Evolutionary conservation across 306 rosid species (phyloP), one percentile per base, ranked within the genome.

Genomic region (Sicyos baderoa): DNA sequence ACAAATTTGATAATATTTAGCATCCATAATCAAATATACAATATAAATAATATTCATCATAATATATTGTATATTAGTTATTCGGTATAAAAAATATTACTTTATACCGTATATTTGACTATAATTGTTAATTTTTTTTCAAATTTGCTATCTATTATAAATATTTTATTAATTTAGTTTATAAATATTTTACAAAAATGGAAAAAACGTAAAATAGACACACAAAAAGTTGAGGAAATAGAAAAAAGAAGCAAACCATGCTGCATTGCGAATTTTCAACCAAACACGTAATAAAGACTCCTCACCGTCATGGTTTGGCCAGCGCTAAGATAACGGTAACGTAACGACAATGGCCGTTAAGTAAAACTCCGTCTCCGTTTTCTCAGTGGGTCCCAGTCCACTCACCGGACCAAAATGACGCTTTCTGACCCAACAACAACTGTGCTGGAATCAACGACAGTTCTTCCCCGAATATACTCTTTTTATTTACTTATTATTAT

Each of bases 231-330:
- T 37, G 9, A 37, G 9, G 44, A 37, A 37, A 37, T 0, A 32
- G 37, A 37, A 37, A 0, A 37, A 37, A 37, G 44, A 32, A 32
- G 37, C 37, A 32, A 59, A 35, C 8, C 6, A 40, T 18, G 51
- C 51, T 63, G 70, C 70, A 12, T 63, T 40, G 12, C 6, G 17
- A 44, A 44, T 19, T 65, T 45, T 23, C 54, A 19, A 65, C 71
- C 71, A 65, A 65, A 65, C 71, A 65, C 71, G 71, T 45, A 45
- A 65, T 65, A 65, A 65, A 74, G 73, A 54, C 64, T 47, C 19
- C 74, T 45, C 72, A 44, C 79, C 79, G 68, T 76, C 69, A 72
- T 9, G 16, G 52, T 29, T 60, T 3, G 15, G 67, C 25, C 3
- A 32, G n/a, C 22, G 47, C 14, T 16, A 16, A 15, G 44, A 6